Evolutionary conservation across 2,329 filamentous ascomycete genomes (phyloP).

Genomic region (Microcera coccophila): DNA sequence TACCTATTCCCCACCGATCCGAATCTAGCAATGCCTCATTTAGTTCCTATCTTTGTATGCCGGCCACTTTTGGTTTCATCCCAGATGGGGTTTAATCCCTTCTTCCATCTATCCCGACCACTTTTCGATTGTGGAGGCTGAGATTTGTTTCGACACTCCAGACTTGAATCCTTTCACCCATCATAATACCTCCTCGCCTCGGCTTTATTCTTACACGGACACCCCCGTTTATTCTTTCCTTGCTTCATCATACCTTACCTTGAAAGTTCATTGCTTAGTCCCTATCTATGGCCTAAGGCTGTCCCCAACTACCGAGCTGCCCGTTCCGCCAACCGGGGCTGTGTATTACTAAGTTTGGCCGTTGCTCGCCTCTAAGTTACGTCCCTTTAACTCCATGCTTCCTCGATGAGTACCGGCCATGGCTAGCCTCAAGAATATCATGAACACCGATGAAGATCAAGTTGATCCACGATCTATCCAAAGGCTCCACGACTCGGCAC

Average conservation of each 20-base stretch:
- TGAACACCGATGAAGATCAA: constrained; percentile 52
- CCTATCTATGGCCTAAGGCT: constrained; percentile 31
- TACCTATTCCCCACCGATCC: constrained; percentile 12
- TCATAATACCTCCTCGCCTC: not conserved
- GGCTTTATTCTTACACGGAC: constrained; percentile 21
- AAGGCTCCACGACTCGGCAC: constrained; percentile 41
- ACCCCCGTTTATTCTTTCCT: constrained; percentile 22
- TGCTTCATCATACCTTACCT: constrained; percentile 20
- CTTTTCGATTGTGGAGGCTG: constrained; percentile 20
- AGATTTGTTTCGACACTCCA: constrained; percentile 16
- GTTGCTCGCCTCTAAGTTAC: constrained; percentile 26
- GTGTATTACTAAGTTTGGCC: constrained; percentile 46
- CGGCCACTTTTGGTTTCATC: constrained; percentile 11
- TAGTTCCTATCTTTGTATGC: constrained; percentile 25
- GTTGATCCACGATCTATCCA: constrained; percentile 42
- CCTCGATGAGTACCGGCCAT: constrained; percentile 43
- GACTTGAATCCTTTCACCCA: constrained; percentile 9
- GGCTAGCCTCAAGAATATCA: constrained; percentile 55
- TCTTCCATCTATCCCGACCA: constrained; percentile 17
- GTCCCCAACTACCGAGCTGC: constrained; percentile 23
- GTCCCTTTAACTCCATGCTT: constrained; percentile 30
- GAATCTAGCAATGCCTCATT: constrained; percentile 27
- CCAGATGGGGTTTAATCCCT: constrained; percentile 13
- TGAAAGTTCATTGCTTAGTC: constrained; percentile 25
- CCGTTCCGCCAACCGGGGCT: constrained; percentile 39